phyloP scores from a whole-genome alignment of 2,329 filamentous ascomycete genomes.

The Gremmenia infestans region DNA sequence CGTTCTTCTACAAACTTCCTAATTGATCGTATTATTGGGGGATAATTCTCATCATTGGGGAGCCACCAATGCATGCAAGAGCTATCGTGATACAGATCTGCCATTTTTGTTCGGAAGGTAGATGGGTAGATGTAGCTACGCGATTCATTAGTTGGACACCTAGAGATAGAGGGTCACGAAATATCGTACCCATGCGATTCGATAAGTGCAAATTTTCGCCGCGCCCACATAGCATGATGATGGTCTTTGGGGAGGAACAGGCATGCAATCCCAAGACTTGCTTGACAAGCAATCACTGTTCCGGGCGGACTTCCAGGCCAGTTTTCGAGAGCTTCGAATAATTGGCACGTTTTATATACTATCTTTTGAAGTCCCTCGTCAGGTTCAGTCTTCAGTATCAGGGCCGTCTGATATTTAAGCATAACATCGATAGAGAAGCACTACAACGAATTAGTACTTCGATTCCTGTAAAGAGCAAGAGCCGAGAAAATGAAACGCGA shows the following conservation, averaged over 20 bases:
- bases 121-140: slow-evolving; percentile 77
- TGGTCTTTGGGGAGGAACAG: slow-evolving; percentile 75
- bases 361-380: slow-evolving; percentile 52
- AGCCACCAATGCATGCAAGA: slow-evolving; percentile 84
- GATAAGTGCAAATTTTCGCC: slow-evolving; percentile 70
- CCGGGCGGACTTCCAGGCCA: slow-evolving; percentile 69
- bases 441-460: too few species aligned
- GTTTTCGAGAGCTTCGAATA: slow-evolving; percentile 72
- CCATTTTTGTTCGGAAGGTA: slow-evolving; percentile 69
- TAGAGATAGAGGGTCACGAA: not conserved
- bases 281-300: slow-evolving; percentile 66
- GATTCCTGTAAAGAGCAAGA: too few species aligned
- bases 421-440: slow-evolving; percentile 75
- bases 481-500: too few species aligned
- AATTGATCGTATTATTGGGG: slow-evolving; percentile 67
- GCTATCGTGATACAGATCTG: slow-evolving; percentile 66
- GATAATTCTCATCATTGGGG: slow-evolving; percentile 72
- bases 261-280: slow-evolving; percentile 68
- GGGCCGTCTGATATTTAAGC: slow-evolving; percentile 69
- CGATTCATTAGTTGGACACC: slow-evolving; percentile 7
- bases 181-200: slow-evolving; percentile 71
- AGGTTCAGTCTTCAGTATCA: slow-evolving; percentile 43
- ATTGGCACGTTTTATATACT: slow-evolving; percentile 67
- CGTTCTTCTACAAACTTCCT: slow-evolving; percentile 78
- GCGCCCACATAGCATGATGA: slow-evolving; percentile 71